phyloP scores from a whole-genome alignment of 179 eudicot species.

The Silene vulgaris region DNA sequence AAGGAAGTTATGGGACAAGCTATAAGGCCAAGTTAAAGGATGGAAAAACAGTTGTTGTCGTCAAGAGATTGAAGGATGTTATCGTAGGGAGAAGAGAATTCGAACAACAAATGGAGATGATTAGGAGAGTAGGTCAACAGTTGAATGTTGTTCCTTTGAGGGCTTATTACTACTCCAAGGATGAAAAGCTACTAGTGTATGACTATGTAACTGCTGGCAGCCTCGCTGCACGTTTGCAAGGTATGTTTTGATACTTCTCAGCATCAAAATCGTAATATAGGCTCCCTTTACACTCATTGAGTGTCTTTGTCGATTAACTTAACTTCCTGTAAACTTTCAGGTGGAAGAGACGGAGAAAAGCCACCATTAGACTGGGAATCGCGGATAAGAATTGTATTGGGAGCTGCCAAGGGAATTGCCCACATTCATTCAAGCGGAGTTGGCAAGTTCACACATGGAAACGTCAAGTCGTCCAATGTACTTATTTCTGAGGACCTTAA shows the following conservation, averaged over 20 bases:
- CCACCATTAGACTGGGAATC: conserved; percentile 40
- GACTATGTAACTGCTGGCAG: conserved; percentile 47
- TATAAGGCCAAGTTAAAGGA: conserved; percentile 62
- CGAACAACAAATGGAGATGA: conserved; percentile 66
- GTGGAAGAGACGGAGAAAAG: conserved; percentile 38
- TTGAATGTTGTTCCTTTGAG: conserved; percentile 50
- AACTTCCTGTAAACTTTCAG: conserved; percentile 22
- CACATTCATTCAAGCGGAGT: conserved; percentile 38
- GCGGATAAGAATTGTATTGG: conserved; percentile 38
- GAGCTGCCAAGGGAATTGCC: conserved; percentile 41
- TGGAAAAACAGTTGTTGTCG: conserved; percentile 43
- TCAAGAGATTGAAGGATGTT: conserved; percentile 54
- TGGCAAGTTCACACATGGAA: conserved; percentile 37
- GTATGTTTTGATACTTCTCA: conserved; percentile 26
- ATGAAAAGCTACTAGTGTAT: conserved; percentile 59
- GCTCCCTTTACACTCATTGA: background rate
- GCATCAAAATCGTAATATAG: too few relatives aligned
- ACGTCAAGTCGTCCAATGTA: conserved; percentile 39
- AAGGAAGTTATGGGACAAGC: conserved; percentile 65
- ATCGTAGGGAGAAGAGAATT: conserved; percentile 60
- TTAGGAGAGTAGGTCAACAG: conserved; percentile 52
- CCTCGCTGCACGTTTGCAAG: conserved; percentile 51
- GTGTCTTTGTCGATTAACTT: conserved; percentile 6
- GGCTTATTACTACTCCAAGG: conserved; percentile 66
- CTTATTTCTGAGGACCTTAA: conserved; percentile 35